Conservation (phyloP, 2,329 filamentous ascomycete species). For the Chaetomiaceae sp. region DNA sequence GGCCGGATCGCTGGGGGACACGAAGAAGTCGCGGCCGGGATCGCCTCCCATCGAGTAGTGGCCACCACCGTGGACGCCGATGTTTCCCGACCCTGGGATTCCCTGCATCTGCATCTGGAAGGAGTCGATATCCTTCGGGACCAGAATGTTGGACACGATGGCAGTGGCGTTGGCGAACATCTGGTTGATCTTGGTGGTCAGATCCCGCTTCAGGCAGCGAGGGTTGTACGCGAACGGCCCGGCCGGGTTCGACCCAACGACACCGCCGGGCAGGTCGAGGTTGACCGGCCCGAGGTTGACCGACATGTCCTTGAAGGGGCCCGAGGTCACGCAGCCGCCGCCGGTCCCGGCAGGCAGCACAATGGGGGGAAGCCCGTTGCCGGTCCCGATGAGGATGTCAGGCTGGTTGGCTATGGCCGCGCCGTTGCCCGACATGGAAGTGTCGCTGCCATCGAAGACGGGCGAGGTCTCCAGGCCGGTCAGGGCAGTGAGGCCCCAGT, state of each 20-base stretch:
- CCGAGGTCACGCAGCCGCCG: constrained; percentile 50
- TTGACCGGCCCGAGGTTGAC: constrained; percentile 39
- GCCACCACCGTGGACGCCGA: constrained; percentile 25
- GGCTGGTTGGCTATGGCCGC: constrained; percentile 26
- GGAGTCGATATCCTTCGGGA: constrained; percentile 4
- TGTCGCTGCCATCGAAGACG: constrained; percentile 46
- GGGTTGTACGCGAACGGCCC: constrained; percentile 32
- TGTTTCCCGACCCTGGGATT: constrained; percentile 21
- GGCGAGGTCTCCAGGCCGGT: constrained; percentile 33
- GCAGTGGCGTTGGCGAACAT: constrained; percentile 10
- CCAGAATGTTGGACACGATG: constrained; percentile 7
- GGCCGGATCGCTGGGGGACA: constrained; percentile 14
- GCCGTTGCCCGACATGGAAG: constrained; percentile 44
- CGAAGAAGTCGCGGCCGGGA: constrained; percentile 30
- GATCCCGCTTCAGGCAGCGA: constrained; percentile 31
- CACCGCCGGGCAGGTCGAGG: constrained; percentile 11
- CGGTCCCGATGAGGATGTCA: constrained; percentile 25
- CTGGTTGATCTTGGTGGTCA: constrained; percentile 19
- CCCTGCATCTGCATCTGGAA: constrained; percentile 18
- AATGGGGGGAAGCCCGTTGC: constrained; percentile 31
- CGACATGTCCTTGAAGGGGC: constrained; percentile 41
- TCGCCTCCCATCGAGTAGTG: constrained; percentile 33
- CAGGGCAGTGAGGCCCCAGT: constrained; percentile 39
- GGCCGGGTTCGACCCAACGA: constrained; percentile 9
- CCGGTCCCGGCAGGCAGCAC: constrained; percentile 39